phyloP scores from a whole-genome alignment of 106 monocot genomes.

The Dactylorhiza incarnata region DNA sequence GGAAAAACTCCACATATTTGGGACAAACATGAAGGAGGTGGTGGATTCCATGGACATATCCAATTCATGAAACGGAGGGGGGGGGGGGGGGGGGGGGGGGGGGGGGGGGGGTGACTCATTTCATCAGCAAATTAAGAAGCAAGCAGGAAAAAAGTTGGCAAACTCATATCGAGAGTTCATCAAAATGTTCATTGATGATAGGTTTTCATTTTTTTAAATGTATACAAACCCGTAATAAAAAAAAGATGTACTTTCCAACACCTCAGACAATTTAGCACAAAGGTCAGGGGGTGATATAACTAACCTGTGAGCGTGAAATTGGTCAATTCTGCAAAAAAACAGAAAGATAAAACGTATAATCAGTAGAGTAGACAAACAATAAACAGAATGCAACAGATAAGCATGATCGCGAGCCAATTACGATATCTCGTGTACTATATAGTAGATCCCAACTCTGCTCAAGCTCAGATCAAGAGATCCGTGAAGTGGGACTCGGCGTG shows the following conservation, averaged over 20 bases:
- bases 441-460: background rate
- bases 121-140: background rate
- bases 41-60: background rate
- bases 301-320: slow-evolving; percentile 30
- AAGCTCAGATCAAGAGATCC: background rate
- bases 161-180: background rate
- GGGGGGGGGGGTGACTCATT: background rate
- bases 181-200: background rate
- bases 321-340: slow-evolving; percentile 26
- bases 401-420: background rate
- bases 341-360: slow-evolving; percentile 3
- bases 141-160: background rate
- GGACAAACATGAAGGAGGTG: too few relatives aligned
- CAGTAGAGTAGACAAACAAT: background rate
- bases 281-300: background rate
- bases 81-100: background rate
- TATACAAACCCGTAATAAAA: too few relatives aligned
- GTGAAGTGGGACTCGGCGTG: background rate
- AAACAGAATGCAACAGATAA: slow-evolving; percentile 3
- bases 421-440: background rate
- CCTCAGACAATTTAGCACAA: background rate
- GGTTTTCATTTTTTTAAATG: background rate
- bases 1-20: too few relatives aligned
- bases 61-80: background rate
- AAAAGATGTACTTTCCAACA: background rate